These are phyloP conservation scores for Daldinia vernicosa DNA, from an alignment of 495 filamentous ascomycete species.

Conservation along the genomic window DNA sequence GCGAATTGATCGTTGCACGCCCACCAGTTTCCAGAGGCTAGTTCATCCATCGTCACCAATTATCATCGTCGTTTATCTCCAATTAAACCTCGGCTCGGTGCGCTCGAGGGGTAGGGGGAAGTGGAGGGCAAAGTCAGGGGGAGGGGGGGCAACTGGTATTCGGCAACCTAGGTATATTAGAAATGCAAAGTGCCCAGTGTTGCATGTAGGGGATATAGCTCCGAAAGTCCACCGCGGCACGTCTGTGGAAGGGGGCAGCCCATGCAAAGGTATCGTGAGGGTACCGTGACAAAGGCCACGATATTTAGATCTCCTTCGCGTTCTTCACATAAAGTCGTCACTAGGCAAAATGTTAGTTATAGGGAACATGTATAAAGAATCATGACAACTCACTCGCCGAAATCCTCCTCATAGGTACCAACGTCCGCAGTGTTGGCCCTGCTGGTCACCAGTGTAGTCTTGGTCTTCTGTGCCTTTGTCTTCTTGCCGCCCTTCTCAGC, in stretches of 20 bases:
- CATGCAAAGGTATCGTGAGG: not conserved
- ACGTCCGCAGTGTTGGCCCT: constrained; percentile 75
- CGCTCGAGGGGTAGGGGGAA: not conserved
- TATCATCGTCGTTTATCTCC: constrained; percentile 1
- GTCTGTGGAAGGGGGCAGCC: not conserved
- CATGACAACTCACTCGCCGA: constrained; percentile 74
- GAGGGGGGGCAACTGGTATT: constrained; percentile 8
- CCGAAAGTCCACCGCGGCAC: constrained; percentile 1
- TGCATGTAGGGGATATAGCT: constrained; percentile 19
- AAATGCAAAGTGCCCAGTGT: constrained; percentile 16
- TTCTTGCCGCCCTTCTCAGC: constrained; percentile 97
- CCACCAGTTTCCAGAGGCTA: not conserved
- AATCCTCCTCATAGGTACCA: constrained; percentile 76
- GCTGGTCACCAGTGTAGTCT: constrained; percentile 78
- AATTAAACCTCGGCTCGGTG: constrained; percentile 1
- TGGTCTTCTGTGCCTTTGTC: constrained; percentile 92
- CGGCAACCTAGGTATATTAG: constrained; percentile 9
- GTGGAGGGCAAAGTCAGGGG: not conserved
- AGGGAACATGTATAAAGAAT: not conserved
- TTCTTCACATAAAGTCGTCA: constrained; percentile 63
- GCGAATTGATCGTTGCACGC: not conserved
- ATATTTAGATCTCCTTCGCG: constrained; percentile 4
- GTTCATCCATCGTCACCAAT: not conserved
- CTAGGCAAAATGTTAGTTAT: constrained; percentile 45
- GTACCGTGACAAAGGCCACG: constrained; percentile 11